Evolutionary conservation across 129 eudicot genomes (phyloP).

Genomic region (Silybum marianum): DNA sequence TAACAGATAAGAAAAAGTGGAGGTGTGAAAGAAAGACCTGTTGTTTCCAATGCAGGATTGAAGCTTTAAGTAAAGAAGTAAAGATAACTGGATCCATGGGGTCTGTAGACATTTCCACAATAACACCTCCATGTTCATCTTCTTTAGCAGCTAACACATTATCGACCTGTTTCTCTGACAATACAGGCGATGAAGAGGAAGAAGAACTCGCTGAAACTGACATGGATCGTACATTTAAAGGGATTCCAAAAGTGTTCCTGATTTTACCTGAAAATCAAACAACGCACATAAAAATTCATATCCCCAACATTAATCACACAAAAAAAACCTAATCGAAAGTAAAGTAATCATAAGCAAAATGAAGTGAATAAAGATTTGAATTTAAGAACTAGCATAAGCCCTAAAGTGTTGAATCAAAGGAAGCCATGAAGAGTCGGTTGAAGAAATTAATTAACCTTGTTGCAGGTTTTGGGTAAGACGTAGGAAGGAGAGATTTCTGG

Average conservation of each 20-base stretch:
- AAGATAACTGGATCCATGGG: conserved; percentile 53
- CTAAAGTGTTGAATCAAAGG: not conserved
- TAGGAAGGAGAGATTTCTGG: conserved; percentile 26
- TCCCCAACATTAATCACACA: not conserved
- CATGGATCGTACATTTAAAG: conserved; percentile 22
- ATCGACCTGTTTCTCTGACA: conserved; percentile 38
- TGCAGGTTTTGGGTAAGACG: conserved; percentile 12
- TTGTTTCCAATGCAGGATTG: conserved; percentile 69
- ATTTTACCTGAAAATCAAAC: conserved; percentile 31
- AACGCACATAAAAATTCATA: not conserved
- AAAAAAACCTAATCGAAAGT: not conserved
- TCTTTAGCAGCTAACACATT: conserved; percentile 37
- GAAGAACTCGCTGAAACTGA: conserved; percentile 30
- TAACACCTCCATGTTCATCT: conserved; percentile 72
- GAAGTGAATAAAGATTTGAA: not conserved
- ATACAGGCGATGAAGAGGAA: conserved; percentile 11
- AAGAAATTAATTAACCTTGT: not conserved
- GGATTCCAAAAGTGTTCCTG: conserved; percentile 12
- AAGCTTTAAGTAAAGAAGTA: conserved; percentile 53
- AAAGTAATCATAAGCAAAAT: not conserved
- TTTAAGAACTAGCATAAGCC: not conserved
- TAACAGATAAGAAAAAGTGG: not conserved
- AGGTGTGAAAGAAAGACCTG: conserved; percentile 31
- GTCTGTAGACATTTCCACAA: conserved; percentile 59
- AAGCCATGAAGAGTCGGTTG: not conserved